Percentiles rank a stretch among this genome's conserved stretches.
phyloP scores from a whole-genome alignment of 306 rosid species.

The Quercus mongolica region DNA sequence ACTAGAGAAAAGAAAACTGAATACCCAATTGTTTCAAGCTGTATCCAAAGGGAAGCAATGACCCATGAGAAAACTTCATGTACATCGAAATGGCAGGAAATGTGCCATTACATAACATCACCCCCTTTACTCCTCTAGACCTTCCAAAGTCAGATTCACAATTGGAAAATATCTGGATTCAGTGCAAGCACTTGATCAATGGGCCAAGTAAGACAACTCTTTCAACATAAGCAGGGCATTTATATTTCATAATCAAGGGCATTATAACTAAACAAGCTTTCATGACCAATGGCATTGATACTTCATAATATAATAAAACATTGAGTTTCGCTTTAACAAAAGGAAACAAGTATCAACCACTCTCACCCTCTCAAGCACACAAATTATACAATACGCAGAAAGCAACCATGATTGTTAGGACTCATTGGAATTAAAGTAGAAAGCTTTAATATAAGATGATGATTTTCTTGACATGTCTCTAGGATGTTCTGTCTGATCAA shows the following conservation, averaged over 20 bases:
- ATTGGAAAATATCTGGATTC: background rate
- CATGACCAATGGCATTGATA: background rate
- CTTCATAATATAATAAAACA: constrained; percentile 16
- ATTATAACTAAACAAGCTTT: background rate
- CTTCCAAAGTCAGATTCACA: background rate
- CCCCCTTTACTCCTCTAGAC: no score
- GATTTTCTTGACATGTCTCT: constrained; percentile 13
- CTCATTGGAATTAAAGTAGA: constrained; percentile 10
- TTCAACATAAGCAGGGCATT: background rate
- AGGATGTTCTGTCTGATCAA: background rate
- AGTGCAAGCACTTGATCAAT: background rate
- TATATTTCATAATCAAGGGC: background rate
- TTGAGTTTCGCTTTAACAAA: constrained; percentile 9
- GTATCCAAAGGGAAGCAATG: no score
- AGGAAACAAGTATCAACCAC: background rate
- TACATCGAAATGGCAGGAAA: no score
- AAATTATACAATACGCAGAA: constrained; percentile 16
- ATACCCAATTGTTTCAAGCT: no score
- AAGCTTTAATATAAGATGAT: constrained; percentile 22
- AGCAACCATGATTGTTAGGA: constrained; percentile 10
- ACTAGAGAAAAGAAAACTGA: no score
- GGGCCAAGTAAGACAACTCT: background rate
- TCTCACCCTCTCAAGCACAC: constrained; percentile 11
- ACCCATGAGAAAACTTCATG: background rate
- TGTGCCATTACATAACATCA: no score